Evolutionary conservation across 768 basidiomycete species (phyloP).

Genomic region (Boletus rubroflammeus): DNA sequence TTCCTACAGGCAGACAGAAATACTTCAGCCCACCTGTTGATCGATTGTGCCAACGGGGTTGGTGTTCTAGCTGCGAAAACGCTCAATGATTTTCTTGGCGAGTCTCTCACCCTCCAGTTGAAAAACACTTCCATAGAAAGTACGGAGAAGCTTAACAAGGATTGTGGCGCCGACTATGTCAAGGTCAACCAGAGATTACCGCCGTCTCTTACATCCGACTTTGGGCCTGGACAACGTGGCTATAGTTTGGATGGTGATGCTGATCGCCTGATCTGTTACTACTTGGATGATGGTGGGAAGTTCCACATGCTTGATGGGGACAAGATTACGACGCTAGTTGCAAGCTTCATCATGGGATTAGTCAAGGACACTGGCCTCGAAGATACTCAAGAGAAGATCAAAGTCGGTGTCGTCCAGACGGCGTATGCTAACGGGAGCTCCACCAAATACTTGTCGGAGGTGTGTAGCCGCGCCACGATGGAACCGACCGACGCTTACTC

Average conservation of each 20-base stretch:
- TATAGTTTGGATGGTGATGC: constrained; percentile 98
- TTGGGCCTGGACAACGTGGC: constrained; percentile 73
- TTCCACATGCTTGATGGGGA: constrained; percentile 97
- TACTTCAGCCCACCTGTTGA: constrained; percentile 55
- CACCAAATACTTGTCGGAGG: constrained; percentile 85
- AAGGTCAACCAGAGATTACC: constrained; percentile 91
- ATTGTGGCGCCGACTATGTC: constrained; percentile 95
- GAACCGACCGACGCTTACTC: constrained; percentile 7
- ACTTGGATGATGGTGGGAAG: constrained; percentile 67
- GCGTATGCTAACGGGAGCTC: constrained; percentile 98
- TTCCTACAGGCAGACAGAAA: constrained; percentile 52
- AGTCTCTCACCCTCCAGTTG: constrained; percentile 57
- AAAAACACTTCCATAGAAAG: constrained; percentile 66
- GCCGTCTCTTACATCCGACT: constrained; percentile 59
- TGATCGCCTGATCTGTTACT: constrained; percentile 95
- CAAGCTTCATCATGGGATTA: constrained; percentile 88
- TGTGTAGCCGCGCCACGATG: constrained; percentile 32
- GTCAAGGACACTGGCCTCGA: constrained; percentile 84
- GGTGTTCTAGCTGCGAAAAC: constrained; percentile 70
- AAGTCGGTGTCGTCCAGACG: constrained; percentile 95
- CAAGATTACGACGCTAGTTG: constrained; percentile 93
- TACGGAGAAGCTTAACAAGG: constrained; percentile 72
- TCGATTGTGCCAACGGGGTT: constrained; percentile 99
- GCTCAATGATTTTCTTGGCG: constrained; percentile 57
- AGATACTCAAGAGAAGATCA: constrained; percentile 45